Evolutionary conservation across 2,329 filamentous ascomycete species (phyloP), one percentile per base, ranked within the genome.

Genomic region (Pseudomassariella vexata): DNA sequence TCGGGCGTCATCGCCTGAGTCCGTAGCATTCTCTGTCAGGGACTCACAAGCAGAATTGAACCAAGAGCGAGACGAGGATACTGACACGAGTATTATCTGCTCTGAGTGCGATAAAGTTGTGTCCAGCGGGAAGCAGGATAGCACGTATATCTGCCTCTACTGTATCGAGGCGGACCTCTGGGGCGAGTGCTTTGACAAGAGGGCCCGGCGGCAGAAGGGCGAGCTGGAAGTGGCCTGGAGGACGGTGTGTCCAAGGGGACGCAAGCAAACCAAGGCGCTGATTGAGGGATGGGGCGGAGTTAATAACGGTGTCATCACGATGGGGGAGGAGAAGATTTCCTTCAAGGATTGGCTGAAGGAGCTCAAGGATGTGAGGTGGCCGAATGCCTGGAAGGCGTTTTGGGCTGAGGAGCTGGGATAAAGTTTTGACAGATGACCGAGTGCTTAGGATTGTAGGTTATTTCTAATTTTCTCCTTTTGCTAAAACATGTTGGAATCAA

Each of bases 251-350:
- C 38, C 41, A 17, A 14, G 30, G 16, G 36, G 38, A 20, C 46
- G 47, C 28, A 36, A 28, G 27, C 38, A 46, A 28, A 28, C 46
- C 19, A 42, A 39, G 18, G 39, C 32, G 1, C 46, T 42, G 6
- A 26, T 44, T 8, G 34, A 37, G 10, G 42, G 40, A 5, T 47
- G 46, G 46, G 35, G 33, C 14, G 44, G 42, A 4, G 27, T 47
- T 5, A 36, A 40, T 7, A 28, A 38, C 21, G 42, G 44, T 2
- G 31, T 30, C 8, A 32, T 48, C 30, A 34, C 22, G 17, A 38
- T 47, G 19, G 35, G 26, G 19, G 24, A 29, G 11, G 26, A 31
- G 19, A 32, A 40, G 30, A 16, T 37, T 1, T 17, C 26, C 8
- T 25, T 36, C 24, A 19, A 24, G 12, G 11, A 12, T n/a, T 36